A percentile compares a stretch with the other conserved stretches of the same genome.
Conservation (phyloP, 805 yeast species). For the Hyphopichia homilentoma region DNA sequence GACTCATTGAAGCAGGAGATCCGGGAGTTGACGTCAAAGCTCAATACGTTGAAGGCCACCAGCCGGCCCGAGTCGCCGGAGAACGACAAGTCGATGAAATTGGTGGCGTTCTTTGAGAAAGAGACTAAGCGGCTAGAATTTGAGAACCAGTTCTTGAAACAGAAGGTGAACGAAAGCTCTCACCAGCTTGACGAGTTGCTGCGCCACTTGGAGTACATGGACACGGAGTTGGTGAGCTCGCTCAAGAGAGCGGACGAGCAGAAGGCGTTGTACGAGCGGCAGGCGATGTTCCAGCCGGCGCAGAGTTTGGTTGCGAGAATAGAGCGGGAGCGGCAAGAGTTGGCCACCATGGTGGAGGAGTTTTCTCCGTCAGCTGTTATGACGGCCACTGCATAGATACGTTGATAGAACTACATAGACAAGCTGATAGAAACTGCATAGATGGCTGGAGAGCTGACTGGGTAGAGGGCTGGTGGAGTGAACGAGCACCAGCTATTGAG, state of each 20-base stretch:
- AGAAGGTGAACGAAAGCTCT: slow-evolving; percentile 8
- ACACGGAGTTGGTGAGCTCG: neutral
- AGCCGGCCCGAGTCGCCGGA: slow-evolving; percentile 3
- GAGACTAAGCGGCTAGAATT: slow-evolving; percentile 27
- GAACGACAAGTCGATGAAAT: slow-evolving; percentile 16
- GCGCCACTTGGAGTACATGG: neutral
- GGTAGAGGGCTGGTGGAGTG: too few species aligned
- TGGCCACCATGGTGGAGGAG: too few species aligned
- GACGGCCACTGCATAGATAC: too few species aligned
- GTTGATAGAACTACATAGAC: too few species aligned
- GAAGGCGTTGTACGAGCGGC: too few species aligned
- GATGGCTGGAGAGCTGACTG: too few species aligned
- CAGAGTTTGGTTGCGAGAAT: too few species aligned
- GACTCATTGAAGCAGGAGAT: slow-evolving; percentile 30
- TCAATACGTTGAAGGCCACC: slow-evolving; percentile 12
- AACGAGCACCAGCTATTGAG: too few species aligned
- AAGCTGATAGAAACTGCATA: too few species aligned
- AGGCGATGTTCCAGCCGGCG: too few species aligned
- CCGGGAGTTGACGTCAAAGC: slow-evolving; percentile 22
- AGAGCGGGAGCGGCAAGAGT: too few species aligned
- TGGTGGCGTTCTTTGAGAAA: slow-evolving; percentile 28
- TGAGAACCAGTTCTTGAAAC: slow-evolving; percentile 31
- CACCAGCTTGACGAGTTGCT: neutral
- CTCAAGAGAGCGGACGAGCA: neutral
- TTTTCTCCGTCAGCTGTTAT: too few species aligned